Evolutionary conservation across 2,329 filamentous ascomycete genomes (phyloP).

Genomic region (Penicillium sp.): DNA sequence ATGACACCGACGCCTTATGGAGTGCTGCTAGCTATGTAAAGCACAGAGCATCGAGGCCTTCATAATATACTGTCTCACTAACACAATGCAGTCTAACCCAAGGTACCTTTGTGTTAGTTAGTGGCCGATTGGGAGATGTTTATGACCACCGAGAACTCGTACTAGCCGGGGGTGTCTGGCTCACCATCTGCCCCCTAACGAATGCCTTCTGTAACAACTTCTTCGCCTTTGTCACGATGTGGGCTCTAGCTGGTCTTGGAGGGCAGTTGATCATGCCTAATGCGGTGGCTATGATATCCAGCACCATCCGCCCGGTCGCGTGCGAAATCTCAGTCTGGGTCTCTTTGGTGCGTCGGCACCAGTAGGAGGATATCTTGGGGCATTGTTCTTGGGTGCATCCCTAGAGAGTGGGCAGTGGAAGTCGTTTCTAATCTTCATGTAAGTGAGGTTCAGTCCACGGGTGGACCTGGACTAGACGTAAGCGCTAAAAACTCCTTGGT

Average conservation of each 20-base stretch:
- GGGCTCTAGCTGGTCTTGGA: constrained; percentile 52
- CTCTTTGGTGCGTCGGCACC: constrained; percentile 51
- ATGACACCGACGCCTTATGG: constrained; percentile 25
- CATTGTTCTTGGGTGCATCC: constrained; percentile 42
- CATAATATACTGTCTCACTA: not conserved
- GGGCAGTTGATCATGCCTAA: constrained; percentile 54
- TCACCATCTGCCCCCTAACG: constrained; percentile 52
- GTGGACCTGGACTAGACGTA: not conserved
- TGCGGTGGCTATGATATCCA: constrained; percentile 50
- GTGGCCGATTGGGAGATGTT: constrained; percentile 56
- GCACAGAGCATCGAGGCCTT: not conserved
- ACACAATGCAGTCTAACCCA: constrained; percentile 44
- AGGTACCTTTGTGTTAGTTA: constrained; percentile 58
- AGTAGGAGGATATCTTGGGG: constrained; percentile 46
- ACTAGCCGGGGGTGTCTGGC: constrained; percentile 55
- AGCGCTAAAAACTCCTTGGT: not conserved
- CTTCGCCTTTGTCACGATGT: constrained; percentile 43
- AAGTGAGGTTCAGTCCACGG: constrained; percentile 1
- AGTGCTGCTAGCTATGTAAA: constrained; percentile 28
- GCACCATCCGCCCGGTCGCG: constrained; percentile 48
- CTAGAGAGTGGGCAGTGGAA: constrained; percentile 37
- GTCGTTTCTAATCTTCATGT: constrained; percentile 45
- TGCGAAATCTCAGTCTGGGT: constrained; percentile 47
- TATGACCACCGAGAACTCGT: constrained; percentile 59
- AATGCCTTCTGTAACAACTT: constrained; percentile 49